Evolutionary conservation across 768 basidiomycete species (phyloP).

Genomic region (Phylloporus scabripes): DNA sequence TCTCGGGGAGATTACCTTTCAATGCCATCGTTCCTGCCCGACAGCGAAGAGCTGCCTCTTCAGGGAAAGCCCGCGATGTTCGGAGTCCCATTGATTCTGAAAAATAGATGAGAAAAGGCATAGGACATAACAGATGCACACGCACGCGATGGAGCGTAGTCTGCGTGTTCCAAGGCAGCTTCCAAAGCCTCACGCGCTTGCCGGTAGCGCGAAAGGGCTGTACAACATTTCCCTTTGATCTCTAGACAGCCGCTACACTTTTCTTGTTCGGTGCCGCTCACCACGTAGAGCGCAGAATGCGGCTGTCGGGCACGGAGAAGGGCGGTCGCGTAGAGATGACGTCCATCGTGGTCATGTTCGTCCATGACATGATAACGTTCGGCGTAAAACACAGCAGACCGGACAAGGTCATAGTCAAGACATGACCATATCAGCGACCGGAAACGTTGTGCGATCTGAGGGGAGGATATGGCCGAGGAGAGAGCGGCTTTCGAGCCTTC

Average conservation of each 20-base stretch:
- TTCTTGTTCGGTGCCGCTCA: slow-evolving; percentile 54
- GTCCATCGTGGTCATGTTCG: slow-evolving; percentile 67
- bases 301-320: slow-evolving; percentile 66
- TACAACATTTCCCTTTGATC: slow-evolving; percentile 74
- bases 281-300: slow-evolving; percentile 68
- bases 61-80: slow-evolving; percentile 55
- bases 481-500: slow-evolving; percentile 35
- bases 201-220: slow-evolving; percentile 63
- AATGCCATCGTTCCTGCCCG: slow-evolving; percentile 69
- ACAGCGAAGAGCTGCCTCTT: slow-evolving; percentile 71
- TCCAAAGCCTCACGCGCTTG: slow-evolving; percentile 73
- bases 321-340: slow-evolving; percentile 78
- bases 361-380: slow-evolving; percentile 77
- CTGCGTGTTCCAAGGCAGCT: slow-evolving; percentile 48
- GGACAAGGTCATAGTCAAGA: slow-evolving; percentile 73
- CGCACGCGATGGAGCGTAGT: slow-evolving; percentile 55
- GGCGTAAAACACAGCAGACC: slow-evolving; percentile 84
- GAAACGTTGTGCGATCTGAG: slow-evolving; percentile 63
- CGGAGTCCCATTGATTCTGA: slow-evolving; percentile 54
- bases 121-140: slow-evolving; percentile 14
- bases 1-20: slow-evolving; percentile 72
- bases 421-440: slow-evolving; percentile 75
- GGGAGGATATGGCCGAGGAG: slow-evolving; percentile 40
- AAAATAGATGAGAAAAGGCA: slow-evolving; percentile 10
- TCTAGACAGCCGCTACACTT: slow-evolving; percentile 73